Base-by-base conservation (phyloP, 352 stramenopile species). In the Poterioochromonas sp. region DNA sequence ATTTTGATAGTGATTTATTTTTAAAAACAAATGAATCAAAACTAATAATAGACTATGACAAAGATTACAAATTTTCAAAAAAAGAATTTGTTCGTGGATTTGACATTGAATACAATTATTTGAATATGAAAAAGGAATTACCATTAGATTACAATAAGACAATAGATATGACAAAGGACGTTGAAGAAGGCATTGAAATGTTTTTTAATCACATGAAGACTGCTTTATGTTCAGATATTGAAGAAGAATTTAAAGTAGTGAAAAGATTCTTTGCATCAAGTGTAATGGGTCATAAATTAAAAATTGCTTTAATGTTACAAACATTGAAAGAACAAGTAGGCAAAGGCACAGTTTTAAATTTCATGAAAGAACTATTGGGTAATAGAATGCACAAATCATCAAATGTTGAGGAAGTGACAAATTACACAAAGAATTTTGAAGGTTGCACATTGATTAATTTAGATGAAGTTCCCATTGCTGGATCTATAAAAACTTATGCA, bases 61-160 rank as follows among this genome's bases (percentile, higher is more conserved):
- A 65, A 65, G 54, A 65, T 32, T 65, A 65, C 26, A 65, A 65
- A 65, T 65, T 39, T 65, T 12, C 34, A 5, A 39, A 65, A 29
- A 65, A 5, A 29, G 26, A 65, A 65, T 32, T 29, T 65, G n/a
- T 65, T 35, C 5, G 26, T 29, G 54, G 54, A 15, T 65, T 65
- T 65, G 54, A 65, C 12, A 39, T 65, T 29, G 5, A 65, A 65
- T 65, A 39, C 26, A 65, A 65, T 65, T 65, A 65, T 65, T 65
- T 65, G 34, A 65, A 65, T 65, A 65, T 11, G 8, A 65, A 65
- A 65, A 65, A 65, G 26, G 54, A 65, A 12, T 65, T 65, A 65
- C 54, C 54, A 65, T 29, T 5, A 32, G 54, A 65, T 65, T 65
- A 65, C 26, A 65, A 65, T 65, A 65, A 65, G 26, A 32, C 26